phyloP scores from a whole-genome alignment of 805 yeast species.

The Ogataea methanolica region DNA sequence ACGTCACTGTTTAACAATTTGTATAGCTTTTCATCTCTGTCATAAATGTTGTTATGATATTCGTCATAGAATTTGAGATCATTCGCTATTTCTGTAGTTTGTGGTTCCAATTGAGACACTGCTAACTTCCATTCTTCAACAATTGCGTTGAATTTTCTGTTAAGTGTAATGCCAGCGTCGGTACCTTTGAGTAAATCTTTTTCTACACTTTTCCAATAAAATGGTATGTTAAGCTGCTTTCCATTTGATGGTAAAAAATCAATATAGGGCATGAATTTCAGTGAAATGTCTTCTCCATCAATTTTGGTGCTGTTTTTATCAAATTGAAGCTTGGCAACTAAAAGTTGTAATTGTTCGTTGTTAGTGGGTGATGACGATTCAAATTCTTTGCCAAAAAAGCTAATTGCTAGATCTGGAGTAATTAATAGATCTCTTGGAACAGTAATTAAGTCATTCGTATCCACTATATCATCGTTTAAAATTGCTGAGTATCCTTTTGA shows the following conservation, averaged over 20 bases:
- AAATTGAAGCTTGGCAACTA: constrained; percentile 40
- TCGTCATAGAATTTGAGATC: constrained; percentile 25
- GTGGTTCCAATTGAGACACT: constrained; percentile 19
- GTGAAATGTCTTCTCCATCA: constrained; percentile 18
- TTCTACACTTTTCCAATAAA: constrained; percentile 57
- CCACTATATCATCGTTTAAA: constrained; percentile 11
- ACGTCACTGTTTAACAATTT: neutral
- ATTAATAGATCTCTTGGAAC: constrained; percentile 37
- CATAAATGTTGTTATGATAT: constrained; percentile 9
- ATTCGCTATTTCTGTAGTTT: constrained; percentile 10
- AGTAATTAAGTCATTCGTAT: constrained; percentile 24
- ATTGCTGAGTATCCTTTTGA: constrained; percentile 33
- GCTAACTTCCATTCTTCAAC: constrained; percentile 56
- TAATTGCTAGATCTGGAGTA: constrained; percentile 32
- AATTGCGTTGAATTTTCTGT: constrained; percentile 39
- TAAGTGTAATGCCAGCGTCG: constrained; percentile 56
- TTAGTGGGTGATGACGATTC: constrained; percentile 6
- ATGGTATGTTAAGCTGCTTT: constrained; percentile 52
- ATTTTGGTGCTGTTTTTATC: constrained; percentile 19
- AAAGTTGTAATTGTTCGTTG: constrained; percentile 34
- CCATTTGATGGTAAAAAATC: constrained; percentile 40
- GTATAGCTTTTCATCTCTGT: neutral
- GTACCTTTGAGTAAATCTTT: constrained; percentile 56
- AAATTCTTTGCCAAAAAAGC: constrained; percentile 19
- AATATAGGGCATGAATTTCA: constrained; percentile 39